A percentile compares a stretch with the other conserved stretches of the same genome.
Conservation (phyloP, 2,329 filamentous ascomycete species). For the Graphiopsis chlorocephala region DNA sequence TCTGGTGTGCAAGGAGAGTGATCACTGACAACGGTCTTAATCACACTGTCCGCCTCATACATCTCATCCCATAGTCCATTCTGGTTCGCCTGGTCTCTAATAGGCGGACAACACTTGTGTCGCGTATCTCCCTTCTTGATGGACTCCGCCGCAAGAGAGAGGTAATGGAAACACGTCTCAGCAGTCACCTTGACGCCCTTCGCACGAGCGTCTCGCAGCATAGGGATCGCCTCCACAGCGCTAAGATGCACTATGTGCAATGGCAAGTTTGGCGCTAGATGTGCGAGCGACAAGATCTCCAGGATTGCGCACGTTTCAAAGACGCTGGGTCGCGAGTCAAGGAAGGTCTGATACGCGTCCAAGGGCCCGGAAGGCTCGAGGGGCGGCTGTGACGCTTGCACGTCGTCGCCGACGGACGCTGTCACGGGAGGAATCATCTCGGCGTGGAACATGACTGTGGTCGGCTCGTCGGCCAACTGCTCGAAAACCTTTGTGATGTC, state of each 20-base stretch:
- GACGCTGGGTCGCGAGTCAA: slow-evolving; percentile 80
- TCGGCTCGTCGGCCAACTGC: slow-evolving; percentile 77
- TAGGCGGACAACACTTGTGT: slow-evolving; percentile 94
- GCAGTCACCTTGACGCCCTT: slow-evolving; percentile 82
- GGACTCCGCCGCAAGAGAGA: slow-evolving; percentile 77
- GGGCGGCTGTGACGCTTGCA: slow-evolving; percentile 48
- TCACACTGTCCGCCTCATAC: slow-evolving; percentile 66
- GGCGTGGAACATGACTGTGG: slow-evolving; percentile 97
- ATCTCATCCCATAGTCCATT: slow-evolving; percentile 80
- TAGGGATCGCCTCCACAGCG: slow-evolving; percentile 80
- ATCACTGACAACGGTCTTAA: slow-evolving; percentile 89
- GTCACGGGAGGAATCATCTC: slow-evolving; percentile 91
- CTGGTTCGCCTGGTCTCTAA: slow-evolving; percentile 77
- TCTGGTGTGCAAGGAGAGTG: slow-evolving; percentile 96
- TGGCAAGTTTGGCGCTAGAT: slow-evolving; percentile 74
- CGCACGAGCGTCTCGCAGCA: slow-evolving; percentile 70
- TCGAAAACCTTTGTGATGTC: slow-evolving; percentile 81
- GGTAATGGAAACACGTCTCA: slow-evolving; percentile 94
- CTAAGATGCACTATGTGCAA: slow-evolving; percentile 93
- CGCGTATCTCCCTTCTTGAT: slow-evolving; percentile 82
- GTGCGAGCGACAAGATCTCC: slow-evolving; percentile 78
- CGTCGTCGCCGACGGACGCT: slow-evolving; percentile 62
- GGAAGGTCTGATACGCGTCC: slow-evolving; percentile 81
- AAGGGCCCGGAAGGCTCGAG: slow-evolving; percentile 67
- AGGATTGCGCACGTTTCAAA: slow-evolving; percentile 92